Evolutionary conservation across 2,329 filamentous ascomycete genomes (phyloP).

Genomic region (Eutypella sp.): DNA sequence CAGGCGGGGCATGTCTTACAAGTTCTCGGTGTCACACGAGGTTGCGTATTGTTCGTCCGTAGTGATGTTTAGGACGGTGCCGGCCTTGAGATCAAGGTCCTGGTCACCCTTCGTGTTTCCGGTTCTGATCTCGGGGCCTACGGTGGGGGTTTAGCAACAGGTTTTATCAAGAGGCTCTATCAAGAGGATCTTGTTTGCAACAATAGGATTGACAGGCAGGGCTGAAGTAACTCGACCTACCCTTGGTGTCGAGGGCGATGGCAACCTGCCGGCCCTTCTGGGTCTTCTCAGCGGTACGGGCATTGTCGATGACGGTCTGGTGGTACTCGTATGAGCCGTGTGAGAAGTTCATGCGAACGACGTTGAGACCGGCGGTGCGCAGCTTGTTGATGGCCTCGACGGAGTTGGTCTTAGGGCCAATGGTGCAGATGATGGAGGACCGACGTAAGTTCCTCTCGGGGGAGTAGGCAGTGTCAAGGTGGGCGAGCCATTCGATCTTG

Average conservation of each 20-base stretch:
- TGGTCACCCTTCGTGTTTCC: conserved; percentile 74
- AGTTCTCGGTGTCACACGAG: conserved; percentile 81
- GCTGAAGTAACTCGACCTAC: not conserved
- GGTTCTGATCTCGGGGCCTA: conserved; percentile 53
- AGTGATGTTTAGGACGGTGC: conserved; percentile 88
- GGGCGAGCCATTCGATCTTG: conserved; percentile 60
- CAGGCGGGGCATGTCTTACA: conserved; percentile 53
- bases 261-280: conserved; percentile 82
- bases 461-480: conserved; percentile 82
- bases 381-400: conserved; percentile 95
- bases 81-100: conserved; percentile 81
- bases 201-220: not conserved
- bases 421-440: conserved; percentile 98
- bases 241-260: conserved; percentile 80
- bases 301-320: conserved; percentile 96
- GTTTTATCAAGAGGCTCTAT: not conserved
- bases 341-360: conserved; percentile 99
- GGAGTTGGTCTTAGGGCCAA: conserved; percentile 98
- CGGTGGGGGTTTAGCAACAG: not conserved
- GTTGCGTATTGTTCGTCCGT: conserved; percentile 91
- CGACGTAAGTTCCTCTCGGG: conserved; percentile 89
- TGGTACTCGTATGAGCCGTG: conserved; percentile 95
- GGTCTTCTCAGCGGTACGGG: conserved; percentile 75
- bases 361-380: conserved; percentile 85
- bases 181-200: not conserved